Percentiles rank a stretch among this genome's conserved stretches.
Conservation (phyloP, 805 yeast genomes). For the Wickerhamomyces chaumierensis region DNA sequence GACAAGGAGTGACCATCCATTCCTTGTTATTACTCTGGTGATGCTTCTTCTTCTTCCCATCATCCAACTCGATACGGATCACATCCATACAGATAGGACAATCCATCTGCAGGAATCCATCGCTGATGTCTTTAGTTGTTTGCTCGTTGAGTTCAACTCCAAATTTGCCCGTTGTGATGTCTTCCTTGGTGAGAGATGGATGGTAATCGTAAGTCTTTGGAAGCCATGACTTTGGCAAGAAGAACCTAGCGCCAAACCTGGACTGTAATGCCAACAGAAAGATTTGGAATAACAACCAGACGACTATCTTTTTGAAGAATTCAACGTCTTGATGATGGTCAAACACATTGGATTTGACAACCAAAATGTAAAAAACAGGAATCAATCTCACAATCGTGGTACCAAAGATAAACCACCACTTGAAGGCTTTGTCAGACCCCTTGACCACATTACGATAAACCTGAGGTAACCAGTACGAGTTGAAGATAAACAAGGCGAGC, state of each 20-base stretch:
- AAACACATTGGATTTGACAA: constrained; percentile 45
- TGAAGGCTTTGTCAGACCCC: constrained; percentile 55
- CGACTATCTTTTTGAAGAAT: constrained; percentile 32
- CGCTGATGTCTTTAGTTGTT: constrained; percentile 20
- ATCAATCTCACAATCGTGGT: constrained; percentile 48
- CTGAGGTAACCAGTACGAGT: constrained; percentile 85
- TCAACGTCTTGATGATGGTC: constrained; percentile 53
- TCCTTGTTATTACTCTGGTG: background rate
- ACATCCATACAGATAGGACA: constrained; percentile 88
- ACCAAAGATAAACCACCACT: constrained; percentile 69
- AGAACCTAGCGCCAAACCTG: constrained; percentile 68
- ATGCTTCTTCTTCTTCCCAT: constrained; percentile 35
- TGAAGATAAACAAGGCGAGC: constrained; percentile 34
- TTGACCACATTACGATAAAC: constrained; percentile 64
- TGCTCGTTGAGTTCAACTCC: constrained; percentile 31
- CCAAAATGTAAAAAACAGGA: constrained; percentile 57
- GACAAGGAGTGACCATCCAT: constrained; percentile 78
- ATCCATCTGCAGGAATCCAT: constrained; percentile 42
- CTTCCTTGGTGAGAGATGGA: constrained; percentile 46
- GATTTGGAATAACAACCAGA: constrained; percentile 57
- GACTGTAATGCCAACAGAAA: constrained; percentile 50
- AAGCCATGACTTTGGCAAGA: constrained; percentile 60
- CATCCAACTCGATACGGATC: constrained; percentile 44
- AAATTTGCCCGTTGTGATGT: constrained; percentile 47
- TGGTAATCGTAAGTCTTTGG: constrained; percentile 86